Evolutionary conservation across 2,329 filamentous ascomycete species (phyloP).

Genomic region (Helminthosporium solani): DNA sequence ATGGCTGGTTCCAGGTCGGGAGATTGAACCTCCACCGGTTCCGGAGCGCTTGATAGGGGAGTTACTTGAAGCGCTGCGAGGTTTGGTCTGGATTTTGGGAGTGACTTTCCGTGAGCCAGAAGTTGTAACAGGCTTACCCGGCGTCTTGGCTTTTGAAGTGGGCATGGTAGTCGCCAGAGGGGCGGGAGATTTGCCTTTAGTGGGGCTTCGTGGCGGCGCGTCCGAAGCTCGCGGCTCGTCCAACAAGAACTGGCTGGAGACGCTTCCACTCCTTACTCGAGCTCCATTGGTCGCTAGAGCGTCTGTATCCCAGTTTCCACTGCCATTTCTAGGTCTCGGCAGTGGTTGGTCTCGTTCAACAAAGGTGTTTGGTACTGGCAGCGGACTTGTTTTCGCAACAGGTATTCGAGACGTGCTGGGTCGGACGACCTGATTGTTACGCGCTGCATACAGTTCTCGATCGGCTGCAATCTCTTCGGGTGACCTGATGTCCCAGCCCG

Average conservation of each 20-base stretch:
- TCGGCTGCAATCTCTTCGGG: conserved; percentile 73
- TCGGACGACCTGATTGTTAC: conserved; percentile 52
- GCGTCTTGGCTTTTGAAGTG: conserved; percentile 44
- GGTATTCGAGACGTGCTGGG: conserved; percentile 77
- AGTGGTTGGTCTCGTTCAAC: conserved; percentile 73
- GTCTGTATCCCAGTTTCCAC: conserved; percentile 59
- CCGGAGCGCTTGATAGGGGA: conserved; percentile 57
- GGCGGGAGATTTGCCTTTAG: conserved; percentile 25
- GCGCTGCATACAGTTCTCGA: conserved; percentile 46
- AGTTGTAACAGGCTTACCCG: conserved; percentile 39
- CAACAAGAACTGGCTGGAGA: conserved; percentile 55
- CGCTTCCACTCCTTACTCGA: conserved; percentile 67
- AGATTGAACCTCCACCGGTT: conserved; percentile 59
- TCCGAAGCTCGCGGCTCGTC: conserved; percentile 47
- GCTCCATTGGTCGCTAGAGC: conserved; percentile 61
- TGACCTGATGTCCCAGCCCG: conserved; percentile 69
- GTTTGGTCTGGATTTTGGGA: conserved; percentile 38
- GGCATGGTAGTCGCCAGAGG: conserved; percentile 27
- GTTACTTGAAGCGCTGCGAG: conserved; percentile 26
- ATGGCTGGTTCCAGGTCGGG: conserved; percentile 61
- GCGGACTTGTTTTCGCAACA: conserved; percentile 75
- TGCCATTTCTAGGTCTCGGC: conserved; percentile 59
- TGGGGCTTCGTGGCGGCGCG: conserved; percentile 20
- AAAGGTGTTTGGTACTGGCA: conserved; percentile 70
- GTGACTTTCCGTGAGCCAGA: conserved; percentile 33